Conservation (phyloP, 2,329 filamentous ascomycete species). For the Neocucurbitaria cava region DNA sequence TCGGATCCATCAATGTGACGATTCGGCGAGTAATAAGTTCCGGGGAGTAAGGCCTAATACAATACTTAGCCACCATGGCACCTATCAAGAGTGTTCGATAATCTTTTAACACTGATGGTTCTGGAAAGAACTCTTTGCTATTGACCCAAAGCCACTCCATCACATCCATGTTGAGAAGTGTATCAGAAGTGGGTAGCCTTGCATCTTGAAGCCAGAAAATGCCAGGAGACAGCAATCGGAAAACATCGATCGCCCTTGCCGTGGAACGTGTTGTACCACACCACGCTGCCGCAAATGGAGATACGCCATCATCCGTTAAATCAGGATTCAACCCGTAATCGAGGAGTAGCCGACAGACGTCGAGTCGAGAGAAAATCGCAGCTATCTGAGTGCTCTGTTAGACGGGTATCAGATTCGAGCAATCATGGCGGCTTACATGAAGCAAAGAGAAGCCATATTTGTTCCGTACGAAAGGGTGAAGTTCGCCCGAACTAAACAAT, state of each 20-base stretch:
- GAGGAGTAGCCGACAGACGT: slow-evolving; percentile 5
- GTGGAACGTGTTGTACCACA: neutral
- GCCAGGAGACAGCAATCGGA: neutral
- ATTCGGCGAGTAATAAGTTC: neutral
- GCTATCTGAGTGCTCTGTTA: neutral
- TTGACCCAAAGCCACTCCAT: slow-evolving; percentile 2
- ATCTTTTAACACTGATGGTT: neutral
- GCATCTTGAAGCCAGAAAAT: neutral
- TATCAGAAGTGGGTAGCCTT: no score
- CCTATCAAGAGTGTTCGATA: neutral
- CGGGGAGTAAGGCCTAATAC: neutral
- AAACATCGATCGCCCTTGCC: neutral
- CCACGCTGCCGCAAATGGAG: neutral
- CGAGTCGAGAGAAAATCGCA: neutral
- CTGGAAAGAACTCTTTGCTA: neutral
- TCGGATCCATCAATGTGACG: neutral
- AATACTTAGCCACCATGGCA: neutral
- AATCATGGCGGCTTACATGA: slow-evolving; percentile 7
- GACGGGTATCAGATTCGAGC: neutral
- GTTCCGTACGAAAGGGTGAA: slow-evolving; percentile 17
- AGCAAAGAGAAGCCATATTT: slow-evolving; percentile 3
- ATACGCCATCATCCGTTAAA: neutral
- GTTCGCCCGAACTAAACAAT: slow-evolving; percentile 1
- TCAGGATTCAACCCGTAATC: neutral
- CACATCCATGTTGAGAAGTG: neutral